phyloP scores from a whole-genome alignment of 225 moss, liverwort and hornwort species.

The Asterella californica region DNA sequence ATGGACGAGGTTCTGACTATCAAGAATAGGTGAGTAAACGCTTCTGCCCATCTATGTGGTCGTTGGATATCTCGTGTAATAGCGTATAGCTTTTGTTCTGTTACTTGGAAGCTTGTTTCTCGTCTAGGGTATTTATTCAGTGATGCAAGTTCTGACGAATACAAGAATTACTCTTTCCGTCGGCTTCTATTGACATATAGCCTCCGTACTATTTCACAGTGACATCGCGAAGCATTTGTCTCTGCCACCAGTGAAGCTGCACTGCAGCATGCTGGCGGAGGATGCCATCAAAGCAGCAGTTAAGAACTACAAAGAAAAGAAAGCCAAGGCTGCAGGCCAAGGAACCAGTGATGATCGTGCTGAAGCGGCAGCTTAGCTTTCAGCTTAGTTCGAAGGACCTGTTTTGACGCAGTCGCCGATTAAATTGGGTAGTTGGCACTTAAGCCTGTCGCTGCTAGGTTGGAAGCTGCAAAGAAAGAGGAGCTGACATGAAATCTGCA shows the following conservation, averaged over 20 bases:
- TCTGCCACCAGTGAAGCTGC: conserved; percentile 85
- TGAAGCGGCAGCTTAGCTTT: conserved; percentile 34
- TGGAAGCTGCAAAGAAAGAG: neutral
- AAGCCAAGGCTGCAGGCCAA: conserved; percentile 30
- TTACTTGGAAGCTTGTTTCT: no score
- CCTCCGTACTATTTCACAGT: conserved; percentile 34
- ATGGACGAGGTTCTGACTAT: conserved; percentile 81
- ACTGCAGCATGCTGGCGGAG: conserved; percentile 95
- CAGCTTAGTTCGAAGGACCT: neutral
- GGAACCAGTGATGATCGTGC: conserved; percentile 25
- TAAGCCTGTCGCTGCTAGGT: neutral
- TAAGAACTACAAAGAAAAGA: conserved; percentile 75
- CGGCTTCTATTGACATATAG: neutral
- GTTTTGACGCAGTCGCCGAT: neutral
- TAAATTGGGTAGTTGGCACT: neutral
- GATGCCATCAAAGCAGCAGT: conserved; percentile 88
- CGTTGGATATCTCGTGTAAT: no score
- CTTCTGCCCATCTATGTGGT: no score
- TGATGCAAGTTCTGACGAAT: no score
- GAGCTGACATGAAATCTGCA: neutral
- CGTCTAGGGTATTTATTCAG: no score
- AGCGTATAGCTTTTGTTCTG: no score
- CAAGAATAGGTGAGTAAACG: conserved; percentile 66
- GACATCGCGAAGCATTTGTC: conserved; percentile 94
- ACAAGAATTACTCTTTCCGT: no score